phyloP scores from a whole-genome alignment of 1,284 basidiomycete genomes.

The Malassezia caprae region DNA sequence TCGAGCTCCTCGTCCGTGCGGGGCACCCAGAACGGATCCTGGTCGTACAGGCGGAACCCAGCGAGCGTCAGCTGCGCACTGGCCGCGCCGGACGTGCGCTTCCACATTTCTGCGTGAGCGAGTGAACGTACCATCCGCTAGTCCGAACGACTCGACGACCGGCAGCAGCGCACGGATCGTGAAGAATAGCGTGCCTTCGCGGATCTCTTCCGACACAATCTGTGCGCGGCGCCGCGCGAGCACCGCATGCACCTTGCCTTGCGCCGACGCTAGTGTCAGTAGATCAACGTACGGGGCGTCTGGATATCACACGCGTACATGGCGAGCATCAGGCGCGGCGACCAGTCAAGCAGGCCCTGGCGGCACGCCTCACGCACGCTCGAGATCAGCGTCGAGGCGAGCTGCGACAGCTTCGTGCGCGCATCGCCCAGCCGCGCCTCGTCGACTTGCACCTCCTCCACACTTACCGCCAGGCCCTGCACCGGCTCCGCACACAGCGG shows the following conservation, averaged over 20 bases:
- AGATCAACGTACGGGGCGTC: constrained; percentile 67
- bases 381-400: constrained; percentile 79
- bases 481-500: constrained; percentile 91
- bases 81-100: constrained; percentile 88
- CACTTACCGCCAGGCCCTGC: constrained; percentile 81
- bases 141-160: constrained; percentile 93
- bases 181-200: constrained; percentile 92
- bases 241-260: constrained; percentile 95
- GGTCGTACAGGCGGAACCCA: constrained; percentile 54
- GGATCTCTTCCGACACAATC: constrained; percentile 95
- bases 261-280: constrained; percentile 68
- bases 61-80: constrained; percentile 93
- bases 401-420: constrained; percentile 56
- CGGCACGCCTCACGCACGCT: constrained; percentile 78
- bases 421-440: constrained; percentile 53
- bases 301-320: constrained; percentile 99
- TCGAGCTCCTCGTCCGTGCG: constrained; percentile 95
- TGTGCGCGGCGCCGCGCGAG: constrained; percentile 79
- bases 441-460: constrained; percentile 62
- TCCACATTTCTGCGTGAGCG: constrained; percentile 68
- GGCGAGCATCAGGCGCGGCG: constrained; percentile 86
- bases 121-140: constrained; percentile 68
- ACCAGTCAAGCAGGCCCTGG: constrained; percentile 87
- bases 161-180: constrained; percentile 82
- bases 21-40: constrained; percentile 96